phyloP scores from a whole-genome alignment of 331 rosid species.

The Arachis monticola region DNA sequence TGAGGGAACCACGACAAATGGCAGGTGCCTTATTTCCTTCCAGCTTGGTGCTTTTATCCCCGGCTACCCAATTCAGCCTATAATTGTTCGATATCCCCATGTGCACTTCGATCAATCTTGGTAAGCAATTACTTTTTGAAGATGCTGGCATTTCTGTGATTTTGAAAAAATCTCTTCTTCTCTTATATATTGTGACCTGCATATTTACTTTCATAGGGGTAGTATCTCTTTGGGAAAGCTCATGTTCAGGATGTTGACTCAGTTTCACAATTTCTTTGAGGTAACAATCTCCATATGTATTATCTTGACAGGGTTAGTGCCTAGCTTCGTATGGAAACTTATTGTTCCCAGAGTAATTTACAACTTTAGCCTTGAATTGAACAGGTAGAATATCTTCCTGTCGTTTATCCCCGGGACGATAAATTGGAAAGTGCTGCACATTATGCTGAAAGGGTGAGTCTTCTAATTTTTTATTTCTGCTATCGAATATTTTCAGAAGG shows the following conservation, averaged over 20 bases:
- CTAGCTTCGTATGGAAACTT: slow-evolving; percentile 1
- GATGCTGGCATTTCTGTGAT: slow-evolving; percentile 33
- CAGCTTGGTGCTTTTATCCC: slow-evolving; percentile 97
- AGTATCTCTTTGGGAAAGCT: slow-evolving; percentile 75
- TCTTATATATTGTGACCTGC: slow-evolving; percentile 34
- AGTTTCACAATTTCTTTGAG: slow-evolving; percentile 96
- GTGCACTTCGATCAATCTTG: slow-evolving; percentile 99
- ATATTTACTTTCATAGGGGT: slow-evolving; percentile 64
- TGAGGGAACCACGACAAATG: slow-evolving; percentile 97
- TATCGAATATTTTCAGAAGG: slow-evolving; percentile 5
- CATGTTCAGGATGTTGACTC: slow-evolving; percentile 95
- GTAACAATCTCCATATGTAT: slow-evolving; percentile 48
- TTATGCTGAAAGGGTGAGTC: slow-evolving; percentile 73
- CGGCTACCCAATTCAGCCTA: slow-evolving; percentile 84
- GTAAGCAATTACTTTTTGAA: slow-evolving; percentile 55
- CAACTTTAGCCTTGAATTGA: slow-evolving; percentile 34
- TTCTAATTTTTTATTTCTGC: slow-evolving; percentile 26
- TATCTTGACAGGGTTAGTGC: slow-evolving; percentile 16
- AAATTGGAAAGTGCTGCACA: slow-evolving; percentile 64
- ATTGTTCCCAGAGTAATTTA: slow-evolving; percentile 32
- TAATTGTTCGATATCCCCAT: slow-evolving; percentile 90
- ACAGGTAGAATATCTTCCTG: slow-evolving; percentile 90
- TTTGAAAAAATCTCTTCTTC: slow-evolving; percentile 34
- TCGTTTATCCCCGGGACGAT: slow-evolving; percentile 58
- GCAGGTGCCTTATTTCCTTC: slow-evolving; percentile 83